A percentile compares a stretch with the other conserved stretches of the same genome.
phyloP scores from a whole-genome alignment of 169 alveolate genomes.

The Cryptosporidium sp. region DNA sequence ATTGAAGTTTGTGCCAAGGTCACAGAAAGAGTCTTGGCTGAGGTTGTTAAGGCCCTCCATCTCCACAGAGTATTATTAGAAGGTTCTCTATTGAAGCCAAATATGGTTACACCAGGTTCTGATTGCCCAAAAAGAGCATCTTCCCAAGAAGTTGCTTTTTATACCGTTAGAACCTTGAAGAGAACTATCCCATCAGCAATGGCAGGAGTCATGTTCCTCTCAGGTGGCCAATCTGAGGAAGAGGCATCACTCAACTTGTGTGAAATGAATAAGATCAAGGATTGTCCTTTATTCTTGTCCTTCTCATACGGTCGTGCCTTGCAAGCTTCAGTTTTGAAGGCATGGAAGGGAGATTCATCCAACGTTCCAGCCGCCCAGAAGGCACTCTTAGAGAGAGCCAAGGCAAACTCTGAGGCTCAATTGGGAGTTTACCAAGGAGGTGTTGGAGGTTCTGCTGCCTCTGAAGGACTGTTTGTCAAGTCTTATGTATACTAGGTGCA shows the following conservation, averaged over 20 bases:
- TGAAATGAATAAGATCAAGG: slow-evolving; percentile 93
- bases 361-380: slow-evolving; percentile 95
- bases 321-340: slow-evolving; percentile 93
- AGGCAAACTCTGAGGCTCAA: slow-evolving; percentile 97
- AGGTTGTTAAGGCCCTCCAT: slow-evolving; percentile 93
- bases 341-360: slow-evolving; percentile 97
- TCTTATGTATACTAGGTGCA: slow-evolving; percentile 49
- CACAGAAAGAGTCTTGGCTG: slow-evolving; percentile 95
- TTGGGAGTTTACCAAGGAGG: slow-evolving; percentile 90
- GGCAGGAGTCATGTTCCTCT: slow-evolving; percentile 96
- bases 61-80: slow-evolving; percentile 95
- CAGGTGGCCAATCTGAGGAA: slow-evolving; percentile 99
- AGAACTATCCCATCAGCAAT: slow-evolving; percentile 97
- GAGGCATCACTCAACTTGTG: slow-evolving; percentile 96
- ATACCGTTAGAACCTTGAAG: slow-evolving; percentile 92
- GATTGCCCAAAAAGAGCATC: slow-evolving; percentile 89
- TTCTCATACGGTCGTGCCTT: slow-evolving; percentile 99
- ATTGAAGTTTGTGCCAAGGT: slow-evolving; percentile 95
- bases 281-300: slow-evolving; percentile 94
- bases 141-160: slow-evolving; percentile 93
- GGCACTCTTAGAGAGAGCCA: slow-evolving; percentile 93
- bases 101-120: slow-evolving; percentile 98
- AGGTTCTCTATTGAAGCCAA: slow-evolving; percentile 97
- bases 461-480: slow-evolving; percentile 60
- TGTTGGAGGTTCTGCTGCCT: slow-evolving; percentile 78